These are phyloP conservation scores for Mycena sanguinolenta DNA, from an alignment of 768 basidiomycete genomes.

Conservation along the genomic window DNA sequence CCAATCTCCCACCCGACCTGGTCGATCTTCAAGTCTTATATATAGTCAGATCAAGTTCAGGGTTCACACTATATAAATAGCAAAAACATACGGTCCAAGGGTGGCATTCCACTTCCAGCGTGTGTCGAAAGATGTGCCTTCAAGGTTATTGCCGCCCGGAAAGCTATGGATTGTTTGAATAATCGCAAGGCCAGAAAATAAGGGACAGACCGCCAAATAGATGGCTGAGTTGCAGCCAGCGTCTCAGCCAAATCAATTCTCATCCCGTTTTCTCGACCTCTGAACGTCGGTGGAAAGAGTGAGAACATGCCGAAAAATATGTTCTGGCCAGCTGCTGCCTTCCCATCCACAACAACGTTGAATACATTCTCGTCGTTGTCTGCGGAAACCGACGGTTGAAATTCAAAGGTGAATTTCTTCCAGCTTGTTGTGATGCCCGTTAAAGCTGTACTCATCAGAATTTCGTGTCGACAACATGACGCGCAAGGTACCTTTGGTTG, in stretches of 20 bases:
- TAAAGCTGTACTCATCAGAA: constrained; percentile 30
- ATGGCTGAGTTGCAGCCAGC: constrained; percentile 56
- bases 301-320: constrained; percentile 70
- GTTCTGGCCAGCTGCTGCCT: constrained; percentile 52
- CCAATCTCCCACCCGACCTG: constrained; percentile 50
- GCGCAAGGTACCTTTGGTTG: constrained; percentile 30
- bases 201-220: constrained; percentile 42
- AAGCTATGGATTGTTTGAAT: constrained; percentile 32
- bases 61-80: background rate
- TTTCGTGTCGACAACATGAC: background rate
- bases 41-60: no score
- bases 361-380: constrained; percentile 63
- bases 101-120: constrained; percentile 77
- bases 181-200: background rate
- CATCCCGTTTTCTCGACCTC: constrained; percentile 68
- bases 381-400: constrained; percentile 58
- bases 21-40: constrained; percentile 45
- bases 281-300: constrained; percentile 76
- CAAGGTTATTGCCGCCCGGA: constrained; percentile 58
- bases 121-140: constrained; percentile 59
- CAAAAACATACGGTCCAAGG: constrained; percentile 59
- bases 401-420: constrained; percentile 59
- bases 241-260: constrained; percentile 70
- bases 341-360: constrained; percentile 63
- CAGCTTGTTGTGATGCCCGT: constrained; percentile 55